Conservation (phyloP, 2,329 filamentous ascomycete species). For the Cryphonectria radicalis region DNA sequence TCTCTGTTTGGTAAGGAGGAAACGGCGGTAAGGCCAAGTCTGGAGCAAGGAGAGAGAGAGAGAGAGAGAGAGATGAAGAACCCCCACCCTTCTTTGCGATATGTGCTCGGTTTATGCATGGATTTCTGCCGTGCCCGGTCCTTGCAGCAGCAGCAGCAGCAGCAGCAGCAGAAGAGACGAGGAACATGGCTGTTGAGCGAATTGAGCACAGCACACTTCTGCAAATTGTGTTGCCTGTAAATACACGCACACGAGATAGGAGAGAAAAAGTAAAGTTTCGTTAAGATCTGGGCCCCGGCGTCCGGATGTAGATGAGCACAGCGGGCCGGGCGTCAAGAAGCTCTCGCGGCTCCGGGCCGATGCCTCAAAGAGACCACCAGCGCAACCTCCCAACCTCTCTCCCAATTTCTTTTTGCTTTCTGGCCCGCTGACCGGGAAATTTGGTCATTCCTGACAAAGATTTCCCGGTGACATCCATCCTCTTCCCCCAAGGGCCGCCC, state of each 20-base stretch:
- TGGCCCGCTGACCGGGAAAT: neutral
- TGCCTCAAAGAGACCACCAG: neutral
- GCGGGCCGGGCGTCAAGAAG: conserved; percentile 10
- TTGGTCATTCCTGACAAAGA: neutral
- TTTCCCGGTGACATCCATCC: neutral
- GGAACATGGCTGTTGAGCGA: neutral
- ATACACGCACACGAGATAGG: neutral
- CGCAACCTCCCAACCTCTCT: neutral
- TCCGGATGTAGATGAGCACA: neutral
- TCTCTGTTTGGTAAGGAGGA: neutral
- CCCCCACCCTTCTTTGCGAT: neutral
- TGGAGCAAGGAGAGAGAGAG: neutral
- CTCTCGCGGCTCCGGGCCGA: conserved; percentile 1
- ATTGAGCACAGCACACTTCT: neutral
- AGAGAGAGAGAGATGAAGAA: neutral
- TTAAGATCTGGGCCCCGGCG: neutral
- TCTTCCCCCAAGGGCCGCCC: no score
- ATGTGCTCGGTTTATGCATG: neutral
- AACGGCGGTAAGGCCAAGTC: neutral
- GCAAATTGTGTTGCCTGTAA: neutral
- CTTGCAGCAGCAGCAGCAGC: neutral
- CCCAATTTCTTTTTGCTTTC: neutral
- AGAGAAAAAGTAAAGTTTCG: neutral
- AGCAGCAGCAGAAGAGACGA: neutral
- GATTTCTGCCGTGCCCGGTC: neutral